These are phyloP conservation scores for Aplosporella prunicola DNA, from an alignment of 2,329 filamentous ascomycete genomes.

Conservation along the genomic window DNA sequence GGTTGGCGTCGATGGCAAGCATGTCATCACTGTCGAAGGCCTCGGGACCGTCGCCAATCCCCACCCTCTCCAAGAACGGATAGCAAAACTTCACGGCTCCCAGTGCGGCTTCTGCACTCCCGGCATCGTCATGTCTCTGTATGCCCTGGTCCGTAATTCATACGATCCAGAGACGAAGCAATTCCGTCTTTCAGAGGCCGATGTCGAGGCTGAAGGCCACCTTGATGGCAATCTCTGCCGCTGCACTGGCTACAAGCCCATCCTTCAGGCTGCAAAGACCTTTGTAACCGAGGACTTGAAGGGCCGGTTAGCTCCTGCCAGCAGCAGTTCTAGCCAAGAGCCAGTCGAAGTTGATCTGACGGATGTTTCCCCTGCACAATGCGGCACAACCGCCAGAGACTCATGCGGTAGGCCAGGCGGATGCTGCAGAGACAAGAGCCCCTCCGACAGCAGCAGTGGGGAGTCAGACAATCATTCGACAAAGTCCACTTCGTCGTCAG, in stretches of 20 bases:
- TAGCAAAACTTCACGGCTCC: slow-evolving; percentile 82
- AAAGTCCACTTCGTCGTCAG: slow-evolving; percentile 16
- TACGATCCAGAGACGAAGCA: slow-evolving; percentile 26
- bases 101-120: slow-evolving; percentile 95
- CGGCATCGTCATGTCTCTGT: slow-evolving; percentile 87
- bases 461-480: slow-evolving; percentile 16
- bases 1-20: slow-evolving; percentile 86
- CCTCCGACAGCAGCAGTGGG: slow-evolving; percentile 19
- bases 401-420: slow-evolving; percentile 29
- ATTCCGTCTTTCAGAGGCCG: slow-evolving; percentile 25
- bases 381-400: slow-evolving; percentile 18
- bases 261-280: slow-evolving; percentile 83
- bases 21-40: slow-evolving; percentile 93
- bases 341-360: slow-evolving; percentile 18
- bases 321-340: neutral
- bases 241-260: slow-evolving; percentile 88
- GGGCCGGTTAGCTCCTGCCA: slow-evolving; percentile 22
- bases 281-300: slow-evolving; percentile 53
- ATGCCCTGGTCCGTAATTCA: slow-evolving; percentile 73
- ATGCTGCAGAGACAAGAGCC: slow-evolving; percentile 25
- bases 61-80: slow-evolving; percentile 80
- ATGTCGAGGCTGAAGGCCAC: slow-evolving; percentile 40
- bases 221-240: slow-evolving; percentile 88
- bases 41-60: slow-evolving; percentile 79
- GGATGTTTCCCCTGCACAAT: slow-evolving; percentile 18